Base-by-base conservation (phyloP, 73 alveolate species). In the Tetrahymena elliotti region DNA sequence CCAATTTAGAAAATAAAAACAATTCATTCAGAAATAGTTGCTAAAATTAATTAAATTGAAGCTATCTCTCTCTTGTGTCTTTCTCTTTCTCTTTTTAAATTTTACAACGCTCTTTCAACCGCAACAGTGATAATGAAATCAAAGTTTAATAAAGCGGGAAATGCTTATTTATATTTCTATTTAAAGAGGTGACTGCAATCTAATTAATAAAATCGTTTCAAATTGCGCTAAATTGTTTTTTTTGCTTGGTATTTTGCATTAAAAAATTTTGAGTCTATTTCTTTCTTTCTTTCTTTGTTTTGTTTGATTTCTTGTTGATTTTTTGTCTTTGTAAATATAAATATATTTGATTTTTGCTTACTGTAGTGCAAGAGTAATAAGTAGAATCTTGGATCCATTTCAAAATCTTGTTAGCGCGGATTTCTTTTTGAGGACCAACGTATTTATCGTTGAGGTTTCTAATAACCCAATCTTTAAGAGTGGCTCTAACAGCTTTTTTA, bases 311-410 rank as follows among this genome's bases (percentile, higher is more conserved):
- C 10, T 38, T 5, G 82, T 13, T 47, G 82, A 47, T 47, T 47
- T 47, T 47, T n/a, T n/a, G n/a, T n/a, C n/a, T n/a, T 15, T 40
- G 8, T 68, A 11, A 10, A 18, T 68, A 31, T 6, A 18, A n/a
- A n/a, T 27, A 68, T 68, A 24, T n/a, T 31, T 68, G 36, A 8
- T 68, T 68, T 68, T 31, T 68, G 15, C 15, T 40, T 68, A 93
- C 96, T 16, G 93, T 31, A 39, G 96, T 84, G 84, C 53, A 38
- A 20, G 84, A 37, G 84, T 94, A 94, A 92, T 94, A 94, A 35
- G 93, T n/a, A 47, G 84, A 35, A 53, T 94, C 96, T 38, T 84
- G 93, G 36, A 92, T 84, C 95, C 96, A 94, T 53, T 94, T 94
- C 34, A 52, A 54, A 12, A 88, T 88, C 93, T 94, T 88, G 41